Percentiles rank a stretch among this genome's conserved stretches.
phyloP scores from a whole-genome alignment of 495 filamentous ascomycete species.

The Aspergillus panamensis region DNA sequence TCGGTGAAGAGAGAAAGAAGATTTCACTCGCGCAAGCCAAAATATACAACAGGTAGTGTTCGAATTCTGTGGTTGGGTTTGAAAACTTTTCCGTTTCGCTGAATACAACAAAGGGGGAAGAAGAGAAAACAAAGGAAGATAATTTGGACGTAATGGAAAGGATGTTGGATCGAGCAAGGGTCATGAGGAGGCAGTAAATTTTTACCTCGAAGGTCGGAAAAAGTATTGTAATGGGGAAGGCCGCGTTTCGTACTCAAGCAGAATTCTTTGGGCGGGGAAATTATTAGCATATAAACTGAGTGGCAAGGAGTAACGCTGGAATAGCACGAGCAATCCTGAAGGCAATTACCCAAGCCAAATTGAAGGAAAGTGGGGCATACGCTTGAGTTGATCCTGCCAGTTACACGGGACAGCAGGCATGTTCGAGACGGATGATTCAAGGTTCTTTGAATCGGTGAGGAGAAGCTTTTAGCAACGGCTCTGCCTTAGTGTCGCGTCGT shows the following conservation, averaged over 20 bases:
- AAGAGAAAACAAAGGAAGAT: neutral
- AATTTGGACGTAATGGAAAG: neutral
- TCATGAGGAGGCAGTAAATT: constrained; percentile 7
- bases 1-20: constrained; percentile 35
- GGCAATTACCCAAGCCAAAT: constrained; percentile 13
- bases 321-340: neutral
- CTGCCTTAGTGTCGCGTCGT: neutral
- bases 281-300: constrained; percentile 18
- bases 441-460: constrained; percentile 8
- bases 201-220: constrained; percentile 75
- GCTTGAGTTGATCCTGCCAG: constrained; percentile 53
- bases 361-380: constrained; percentile 39
- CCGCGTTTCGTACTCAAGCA: constrained; percentile 54
- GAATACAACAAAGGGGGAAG: constrained; percentile 1
- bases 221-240: constrained; percentile 62
- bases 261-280: constrained; percentile 44
- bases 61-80: neutral
- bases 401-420: constrained; percentile 31
- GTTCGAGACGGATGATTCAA: constrained; percentile 9
- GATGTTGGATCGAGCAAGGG: neutral
- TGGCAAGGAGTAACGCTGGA: neutral
- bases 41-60: constrained; percentile 14
- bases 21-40: constrained; percentile 32
- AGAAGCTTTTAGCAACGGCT: constrained; percentile 3
- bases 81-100: neutral